Evolutionary conservation across 495 filamentous ascomycete species (phyloP), one percentile per base, ranked within the genome.

Genomic region (Corynascus novoguineensis): DNA sequence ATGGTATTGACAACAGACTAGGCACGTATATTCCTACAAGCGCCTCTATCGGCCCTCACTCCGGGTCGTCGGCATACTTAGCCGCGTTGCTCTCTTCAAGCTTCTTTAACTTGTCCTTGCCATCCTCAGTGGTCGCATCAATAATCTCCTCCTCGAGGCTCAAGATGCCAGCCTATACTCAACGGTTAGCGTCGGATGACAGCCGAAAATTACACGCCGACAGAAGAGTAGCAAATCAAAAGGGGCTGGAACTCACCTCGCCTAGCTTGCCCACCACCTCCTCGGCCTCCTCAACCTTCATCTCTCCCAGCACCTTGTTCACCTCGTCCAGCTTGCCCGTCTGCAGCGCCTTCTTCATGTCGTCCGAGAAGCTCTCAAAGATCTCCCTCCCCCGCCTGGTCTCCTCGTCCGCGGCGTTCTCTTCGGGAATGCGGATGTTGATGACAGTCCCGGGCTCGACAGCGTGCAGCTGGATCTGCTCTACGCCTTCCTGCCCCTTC

Each of bases 401-500:
- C 14, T 74, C 80, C 14, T 82, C 79, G 22, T 92, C 88, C 11
- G 81, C 74, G 63, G 83, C 88, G 44, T 79, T 74, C 14, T 75
- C 67, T 11, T 89, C 83, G 35, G 85, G 85, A 12, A 97, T 84
- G 35, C 73, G 81, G 72, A 98, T 97, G 71, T 88, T 90, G 65
- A 98, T 97, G 49, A 85, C 84, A 2, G 93, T 97, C 55, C 87
- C 88, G 12, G 92, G 92, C 64, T 97, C 91, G 22, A 97, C 90
- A 15, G 93, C 92, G 68, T 98, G 93, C 22, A 98, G 78, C 73
- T 98, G 93, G 63, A 98, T 97, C 68, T 96, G 92, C 75, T 97
- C 92, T n/a, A 95, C 88, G 31, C 74, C 81, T 4, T 42, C 34
- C 3, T n/a, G n/a, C n/a, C 60, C 63, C 28, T 67, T 73, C 11